Base-by-base conservation (phyloP, 2,329 filamentous ascomycete genomes). In the Neocatenulostroma microsporum region DNA sequence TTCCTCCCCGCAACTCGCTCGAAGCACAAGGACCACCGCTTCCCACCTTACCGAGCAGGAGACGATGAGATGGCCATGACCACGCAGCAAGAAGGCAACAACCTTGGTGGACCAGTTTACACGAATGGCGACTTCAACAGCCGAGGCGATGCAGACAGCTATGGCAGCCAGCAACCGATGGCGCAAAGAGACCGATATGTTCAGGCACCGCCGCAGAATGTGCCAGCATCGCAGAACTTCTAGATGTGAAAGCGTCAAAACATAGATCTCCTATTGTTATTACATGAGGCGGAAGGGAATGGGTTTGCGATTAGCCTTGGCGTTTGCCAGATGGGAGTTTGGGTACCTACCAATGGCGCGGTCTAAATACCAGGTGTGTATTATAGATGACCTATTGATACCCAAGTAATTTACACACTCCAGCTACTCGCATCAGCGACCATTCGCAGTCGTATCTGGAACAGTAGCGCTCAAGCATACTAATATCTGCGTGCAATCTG, bases 1-100 rank as follows among this genome's bases (percentile, higher is more conserved):
- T 76, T 98, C 33, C 72, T 84, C 46, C 91, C 91, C 0, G 84
- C 85, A 9, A 68, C 82, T 2, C 68, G 73, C 44, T 82, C 78
- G 9, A 76, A 72, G 46, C 57, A 65, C 47, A 57, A 60, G 42
- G 55, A 64, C 40, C 35, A 54, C 36, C 51, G 49, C 24, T 53
- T 50, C 34, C 52, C 53, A 6, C 44, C 45, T 26, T 62, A 61
- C 37, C 66, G 65, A 14, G 60, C 61, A 0, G 57, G 25, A 9
- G 47, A 56, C 26, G 50, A 55, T 27, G 52, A 55, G 34, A 49
- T 49, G 44, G 51, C 52, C 2, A 47, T 48, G 47, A 39, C 45
- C 24, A 54, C 52, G 3, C 42, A 57, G 32, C 40, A 39, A 3
- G 40, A 30, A 0, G 56, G 53, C 12, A 55, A 50, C 31, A 42